A percentile compares a stretch with the other conserved stretches of the same genome.
These are phyloP conservation scores for Leccinum boreale DNA, from an alignment of 768 basidiomycete species.

Conservation along the genomic window DNA sequence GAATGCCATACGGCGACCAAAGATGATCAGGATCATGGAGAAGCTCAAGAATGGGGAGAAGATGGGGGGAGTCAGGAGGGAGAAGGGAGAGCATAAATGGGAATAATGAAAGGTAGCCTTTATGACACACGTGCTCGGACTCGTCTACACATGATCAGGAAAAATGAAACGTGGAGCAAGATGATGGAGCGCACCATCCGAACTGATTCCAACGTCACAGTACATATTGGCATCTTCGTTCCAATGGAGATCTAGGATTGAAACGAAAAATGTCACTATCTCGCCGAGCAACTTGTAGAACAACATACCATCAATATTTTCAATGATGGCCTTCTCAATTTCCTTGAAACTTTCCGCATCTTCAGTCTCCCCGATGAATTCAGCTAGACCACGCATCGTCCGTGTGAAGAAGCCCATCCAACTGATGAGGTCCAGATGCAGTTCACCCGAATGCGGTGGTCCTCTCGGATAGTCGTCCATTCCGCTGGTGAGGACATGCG, in stretches of 20 bases:
- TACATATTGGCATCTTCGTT: conserved; percentile 87
- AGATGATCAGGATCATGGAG: conserved; percentile 78
- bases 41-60: conserved; percentile 78
- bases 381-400: conserved; percentile 90
- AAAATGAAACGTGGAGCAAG: not conserved
- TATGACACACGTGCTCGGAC: conserved; percentile 86
- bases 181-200: conserved; percentile 57
- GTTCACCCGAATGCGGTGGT: conserved; percentile 83
- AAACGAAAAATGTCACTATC: not conserved
- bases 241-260: conserved; percentile 81
- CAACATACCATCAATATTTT: conserved; percentile 76
- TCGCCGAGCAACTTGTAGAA: not conserved
- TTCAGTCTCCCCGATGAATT: conserved; percentile 81
- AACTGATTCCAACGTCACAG: conserved; percentile 83
- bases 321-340: conserved; percentile 76
- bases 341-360: conserved; percentile 74
- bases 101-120: conserved; percentile 92
- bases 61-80: conserved; percentile 69
- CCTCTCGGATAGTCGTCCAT: conserved; percentile 97
- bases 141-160: conserved; percentile 57
- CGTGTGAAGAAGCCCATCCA: conserved; percentile 97
- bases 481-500: conserved; percentile 88
- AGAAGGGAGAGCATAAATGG: conserved; percentile 86
- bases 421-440: conserved; percentile 89
- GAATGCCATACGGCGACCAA: conserved; percentile 89